Evolutionary conservation across 352 stramenopile species (phyloP).

Genomic region (Phytophthora sojae): DNA sequence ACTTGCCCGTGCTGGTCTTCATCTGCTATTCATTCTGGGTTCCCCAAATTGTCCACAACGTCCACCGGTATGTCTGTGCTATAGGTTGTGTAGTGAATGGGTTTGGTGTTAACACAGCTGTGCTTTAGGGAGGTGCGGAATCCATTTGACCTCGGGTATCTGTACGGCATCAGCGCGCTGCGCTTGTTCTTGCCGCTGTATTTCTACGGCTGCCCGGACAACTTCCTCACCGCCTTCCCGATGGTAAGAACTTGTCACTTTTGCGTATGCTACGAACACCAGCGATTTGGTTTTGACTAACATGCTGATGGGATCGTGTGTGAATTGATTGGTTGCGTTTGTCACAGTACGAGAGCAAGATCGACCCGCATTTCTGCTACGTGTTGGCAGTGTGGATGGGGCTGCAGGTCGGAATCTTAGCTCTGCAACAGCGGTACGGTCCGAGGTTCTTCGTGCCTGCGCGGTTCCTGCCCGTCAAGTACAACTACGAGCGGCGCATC

Average conservation of each 20-base stretch:
- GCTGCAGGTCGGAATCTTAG: conserved; percentile 92
- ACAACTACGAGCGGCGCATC: conserved; percentile 95
- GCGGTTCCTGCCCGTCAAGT: conserved; percentile 96
- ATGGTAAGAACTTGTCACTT: conserved; percentile 56
- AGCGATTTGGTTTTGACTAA: conserved; percentile 14
- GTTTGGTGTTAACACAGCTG: neutral
- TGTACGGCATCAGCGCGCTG: conserved; percentile 95
- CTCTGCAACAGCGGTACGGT: conserved; percentile 93
- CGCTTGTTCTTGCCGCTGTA: conserved; percentile 96
- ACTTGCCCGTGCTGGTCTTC: conserved; percentile 92
- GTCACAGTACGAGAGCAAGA: conserved; percentile 77
- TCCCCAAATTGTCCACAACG: conserved; percentile 97
- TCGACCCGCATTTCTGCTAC: conserved; percentile 71
- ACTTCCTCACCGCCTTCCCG: conserved; percentile 91
- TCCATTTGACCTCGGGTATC: conserved; percentile 94
- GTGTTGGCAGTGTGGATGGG: conserved; percentile 91
- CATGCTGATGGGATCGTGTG: conserved; percentile 4
- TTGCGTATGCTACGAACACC: neutral
- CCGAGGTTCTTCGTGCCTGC: conserved; percentile 96
- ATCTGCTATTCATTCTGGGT: conserved; percentile 98
- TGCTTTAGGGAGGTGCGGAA: conserved; percentile 87
- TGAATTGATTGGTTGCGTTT: conserved; percentile 3
- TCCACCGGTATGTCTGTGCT: conserved; percentile 69
- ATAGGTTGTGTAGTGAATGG: neutral
- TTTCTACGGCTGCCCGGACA: conserved; percentile 94